Base-by-base conservation (phyloP, 2,329 filamentous ascomycete genomes). In the Pseudogymnoascus destructans region DNA sequence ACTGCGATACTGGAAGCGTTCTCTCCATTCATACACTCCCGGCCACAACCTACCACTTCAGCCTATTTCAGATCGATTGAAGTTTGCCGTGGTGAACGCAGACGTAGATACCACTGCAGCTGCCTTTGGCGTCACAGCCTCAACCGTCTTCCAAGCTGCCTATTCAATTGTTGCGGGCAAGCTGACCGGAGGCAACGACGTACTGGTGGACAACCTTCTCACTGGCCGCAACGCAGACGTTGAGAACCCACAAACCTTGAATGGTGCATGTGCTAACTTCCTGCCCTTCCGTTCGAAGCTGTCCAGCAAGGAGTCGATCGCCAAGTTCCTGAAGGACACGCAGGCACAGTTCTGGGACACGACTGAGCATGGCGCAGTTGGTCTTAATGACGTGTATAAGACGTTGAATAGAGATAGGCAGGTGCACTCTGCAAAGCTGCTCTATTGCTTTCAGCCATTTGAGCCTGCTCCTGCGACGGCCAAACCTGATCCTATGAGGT, bases 221-320 rank as follows among this genome's bases (percentile, higher is more conserved):
- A 72, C 67, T 1, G 71, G 71, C 15, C 70, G 71, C 59, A 73
- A 73, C 61, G 68, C 72, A 19, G 66, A 67, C 27, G 60, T 72
- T 27, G 63, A 61, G 30, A 63, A 71, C 56, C 69, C 71, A 4
- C 71, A 73, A 57, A 59, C 59, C 32, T 70, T 73, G 63, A 70
- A 70, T 61, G 71, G 72, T 17, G 70, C 66, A 1, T 66, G 66
- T 42, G 71, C 71, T 25, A 52, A 73, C 63, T 73, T 73, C 60
- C 63, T 72, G 8, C 70, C 70, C 1, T 61, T 71, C 55, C 66
- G 68, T n/a, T 61, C 62, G 2, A 23, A 27, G 2, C 55, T 69
- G 25, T 55, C 59, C 10, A 21, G 25, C 6, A 35, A 60, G 7
- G 57, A 42, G 11, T 42, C 56, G 1, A 30, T 68, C 5, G 21